Conservation (phyloP, 2,329 filamentous ascomycete genomes). For the Chrysoporthe austroafricana region DNA sequence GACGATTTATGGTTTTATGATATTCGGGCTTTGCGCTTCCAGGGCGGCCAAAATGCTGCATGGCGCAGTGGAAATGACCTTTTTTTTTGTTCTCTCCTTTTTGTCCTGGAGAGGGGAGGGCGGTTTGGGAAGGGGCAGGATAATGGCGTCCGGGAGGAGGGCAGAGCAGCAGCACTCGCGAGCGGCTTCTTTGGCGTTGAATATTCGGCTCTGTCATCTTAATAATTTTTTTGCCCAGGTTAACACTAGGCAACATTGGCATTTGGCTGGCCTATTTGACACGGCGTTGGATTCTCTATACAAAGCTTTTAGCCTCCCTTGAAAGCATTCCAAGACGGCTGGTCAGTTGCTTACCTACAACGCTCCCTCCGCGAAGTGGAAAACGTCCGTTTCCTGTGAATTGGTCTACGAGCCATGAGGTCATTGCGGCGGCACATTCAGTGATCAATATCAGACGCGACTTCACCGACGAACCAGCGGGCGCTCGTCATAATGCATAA, state of each 20-base stretch:
- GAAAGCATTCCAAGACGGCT: background rate
- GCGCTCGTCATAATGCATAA: no score
- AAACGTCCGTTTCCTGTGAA: background rate
- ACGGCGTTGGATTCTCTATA: background rate
- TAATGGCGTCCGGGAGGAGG: background rate
- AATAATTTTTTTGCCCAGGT: background rate
- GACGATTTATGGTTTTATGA: background rate
- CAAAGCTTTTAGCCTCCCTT: background rate
- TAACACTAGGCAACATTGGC: background rate
- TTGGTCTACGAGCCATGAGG: background rate
- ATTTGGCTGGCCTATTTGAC: background rate
- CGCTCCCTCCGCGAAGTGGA: background rate
- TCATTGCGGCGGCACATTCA: background rate
- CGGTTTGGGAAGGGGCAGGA: background rate
- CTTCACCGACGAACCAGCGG: background rate
- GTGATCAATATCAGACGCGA: background rate
- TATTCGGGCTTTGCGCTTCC: background rate
- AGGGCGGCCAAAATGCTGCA: background rate
- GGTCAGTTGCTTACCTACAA: background rate
- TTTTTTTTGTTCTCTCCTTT: background rate
- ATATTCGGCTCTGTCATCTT: background rate
- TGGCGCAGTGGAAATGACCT: background rate
- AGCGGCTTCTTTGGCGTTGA: background rate
- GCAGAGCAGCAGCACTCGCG: background rate
- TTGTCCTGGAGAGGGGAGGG: background rate